A percentile compares a stretch with the other conserved stretches of the same genome.
Evolutionary conservation across 345 rosid species (phyloP).

Genomic region (Populus alba): DNA sequence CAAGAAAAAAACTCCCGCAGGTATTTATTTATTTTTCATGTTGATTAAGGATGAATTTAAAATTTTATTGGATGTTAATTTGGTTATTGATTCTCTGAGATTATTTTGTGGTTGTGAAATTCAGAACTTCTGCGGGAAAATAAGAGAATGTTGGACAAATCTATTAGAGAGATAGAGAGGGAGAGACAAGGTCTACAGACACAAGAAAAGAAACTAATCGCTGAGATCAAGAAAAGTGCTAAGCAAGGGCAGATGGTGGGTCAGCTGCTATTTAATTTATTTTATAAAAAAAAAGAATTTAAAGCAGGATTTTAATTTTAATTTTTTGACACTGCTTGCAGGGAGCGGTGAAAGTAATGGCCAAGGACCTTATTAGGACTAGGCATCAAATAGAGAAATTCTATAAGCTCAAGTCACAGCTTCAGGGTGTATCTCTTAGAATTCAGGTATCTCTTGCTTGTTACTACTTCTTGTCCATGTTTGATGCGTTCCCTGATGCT

Average conservation of each 20-base stretch:
- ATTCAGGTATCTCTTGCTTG: constrained; percentile 58
- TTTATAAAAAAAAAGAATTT: background rate
- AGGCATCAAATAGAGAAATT: constrained; percentile 93
- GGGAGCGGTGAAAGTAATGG: constrained; percentile 99
- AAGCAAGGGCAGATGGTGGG: constrained; percentile 97
- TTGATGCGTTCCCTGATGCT: background rate
- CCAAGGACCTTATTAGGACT: constrained; percentile 93
- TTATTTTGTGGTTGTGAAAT: constrained; percentile 11
- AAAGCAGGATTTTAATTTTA: background rate
- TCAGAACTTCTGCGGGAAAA: constrained; percentile 91
- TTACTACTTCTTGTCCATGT: background rate
- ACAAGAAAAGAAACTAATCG: constrained; percentile 87
- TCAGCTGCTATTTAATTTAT: background rate
- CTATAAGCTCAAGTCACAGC: constrained; percentile 90
- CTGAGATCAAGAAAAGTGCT: constrained; percentile 86
- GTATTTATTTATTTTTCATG: constrained; percentile 18
- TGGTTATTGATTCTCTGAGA: background rate
- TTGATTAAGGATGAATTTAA: background rate
- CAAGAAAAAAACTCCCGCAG: constrained; percentile 73
- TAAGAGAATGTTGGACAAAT: constrained; percentile 93
- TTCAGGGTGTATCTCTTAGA: constrained; percentile 93
- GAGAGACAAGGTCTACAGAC: constrained; percentile 89
- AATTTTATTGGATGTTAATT: background rate
- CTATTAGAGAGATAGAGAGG: constrained; percentile 91
- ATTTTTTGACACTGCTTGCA: constrained; percentile 28